These are phyloP conservation scores for Cadophora gregata DNA, from an alignment of 2,329 filamentous ascomycete species.

Conservation along the genomic window DNA sequence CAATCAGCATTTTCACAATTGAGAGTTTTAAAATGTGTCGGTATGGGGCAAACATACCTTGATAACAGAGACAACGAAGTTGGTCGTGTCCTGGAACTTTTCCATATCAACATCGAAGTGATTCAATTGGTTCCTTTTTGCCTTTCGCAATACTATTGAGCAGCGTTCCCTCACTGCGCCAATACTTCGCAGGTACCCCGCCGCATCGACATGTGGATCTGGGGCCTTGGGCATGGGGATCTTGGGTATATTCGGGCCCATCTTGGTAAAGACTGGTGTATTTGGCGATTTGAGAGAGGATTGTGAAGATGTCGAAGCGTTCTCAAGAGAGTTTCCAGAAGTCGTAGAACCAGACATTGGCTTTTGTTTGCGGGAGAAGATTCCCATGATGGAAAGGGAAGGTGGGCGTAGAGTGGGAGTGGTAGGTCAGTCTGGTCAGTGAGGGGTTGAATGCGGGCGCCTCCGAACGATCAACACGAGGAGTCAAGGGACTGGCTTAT, in stretches of 20 bases:
- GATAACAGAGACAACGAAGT: conserved; percentile 75
- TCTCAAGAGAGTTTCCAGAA: conserved; percentile 36
- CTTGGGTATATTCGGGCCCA: conserved; percentile 64
- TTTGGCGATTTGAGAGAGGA: conserved; percentile 41
- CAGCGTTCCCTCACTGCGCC: conserved; percentile 82
- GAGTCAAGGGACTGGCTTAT: conserved; percentile 13
- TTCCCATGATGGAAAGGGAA: conserved; percentile 35
- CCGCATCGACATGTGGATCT: conserved; percentile 86
- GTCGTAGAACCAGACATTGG: conserved; percentile 29
- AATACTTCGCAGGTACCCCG: conserved; percentile 88
- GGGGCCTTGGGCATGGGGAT: conserved; percentile 83
- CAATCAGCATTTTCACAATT: neutral
- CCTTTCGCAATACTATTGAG: conserved; percentile 65
- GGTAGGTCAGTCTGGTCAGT: conserved; percentile 1
- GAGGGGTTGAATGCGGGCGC: conserved; percentile 11
- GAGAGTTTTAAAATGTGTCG: neutral
- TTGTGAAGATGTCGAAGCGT: conserved; percentile 38
- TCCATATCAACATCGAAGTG: conserved; percentile 75
- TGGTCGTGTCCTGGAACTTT: conserved; percentile 71
- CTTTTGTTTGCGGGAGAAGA: conserved; percentile 43
- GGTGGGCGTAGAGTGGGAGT: conserved; percentile 11
- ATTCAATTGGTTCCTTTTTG: conserved; percentile 69
- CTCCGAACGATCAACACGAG: conserved; percentile 8
- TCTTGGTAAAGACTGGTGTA: conserved; percentile 40
- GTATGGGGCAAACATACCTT: conserved; percentile 43